These are phyloP conservation scores for Pseudonitzschia pungens DNA, from an alignment of 108 stramenopile species.

Conservation along the genomic window DNA sequence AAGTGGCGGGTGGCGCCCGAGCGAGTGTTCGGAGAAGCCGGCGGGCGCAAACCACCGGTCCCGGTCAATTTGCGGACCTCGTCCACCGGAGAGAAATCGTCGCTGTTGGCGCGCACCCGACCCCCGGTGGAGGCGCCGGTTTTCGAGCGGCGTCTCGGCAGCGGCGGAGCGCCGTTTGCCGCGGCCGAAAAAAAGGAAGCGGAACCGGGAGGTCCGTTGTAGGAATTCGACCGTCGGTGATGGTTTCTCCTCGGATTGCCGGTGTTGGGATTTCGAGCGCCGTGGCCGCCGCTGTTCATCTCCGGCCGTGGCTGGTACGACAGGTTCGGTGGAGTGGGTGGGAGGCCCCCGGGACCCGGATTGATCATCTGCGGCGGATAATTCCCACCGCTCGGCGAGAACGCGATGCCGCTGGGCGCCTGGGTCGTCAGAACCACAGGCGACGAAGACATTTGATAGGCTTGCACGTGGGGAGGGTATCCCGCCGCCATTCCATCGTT, in stretches of 20 bases:
- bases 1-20: not conserved
- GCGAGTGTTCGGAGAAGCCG: not conserved
- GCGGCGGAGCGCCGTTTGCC: conserved; percentile 11
- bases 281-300: not conserved
- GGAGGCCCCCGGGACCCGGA: not conserved
- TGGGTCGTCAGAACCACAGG: not conserved
- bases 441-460: conserved; percentile 15
- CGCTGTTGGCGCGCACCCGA: not conserved
- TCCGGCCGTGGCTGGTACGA: not conserved
- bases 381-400: conserved; percentile 10
- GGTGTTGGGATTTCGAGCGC: not conserved
- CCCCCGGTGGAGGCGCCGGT: not conserved
- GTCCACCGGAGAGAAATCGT: conserved; percentile 30
- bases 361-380: conserved; percentile 10
- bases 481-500: not conserved
- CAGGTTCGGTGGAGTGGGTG: conserved; percentile 1
- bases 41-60: conserved; percentile 4
- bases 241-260: conserved; percentile 1
- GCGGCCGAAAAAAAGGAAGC: conserved; percentile 11
- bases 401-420: conserved; percentile 1
- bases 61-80: conserved; percentile 37
- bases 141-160: not conserved
- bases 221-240: conserved; percentile 27
- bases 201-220: conserved; percentile 1
- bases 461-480: conserved; percentile 3